Base-by-base conservation (phyloP, 2,329 filamentous ascomycete species). In the Rachicladosporium sp. region DNA sequence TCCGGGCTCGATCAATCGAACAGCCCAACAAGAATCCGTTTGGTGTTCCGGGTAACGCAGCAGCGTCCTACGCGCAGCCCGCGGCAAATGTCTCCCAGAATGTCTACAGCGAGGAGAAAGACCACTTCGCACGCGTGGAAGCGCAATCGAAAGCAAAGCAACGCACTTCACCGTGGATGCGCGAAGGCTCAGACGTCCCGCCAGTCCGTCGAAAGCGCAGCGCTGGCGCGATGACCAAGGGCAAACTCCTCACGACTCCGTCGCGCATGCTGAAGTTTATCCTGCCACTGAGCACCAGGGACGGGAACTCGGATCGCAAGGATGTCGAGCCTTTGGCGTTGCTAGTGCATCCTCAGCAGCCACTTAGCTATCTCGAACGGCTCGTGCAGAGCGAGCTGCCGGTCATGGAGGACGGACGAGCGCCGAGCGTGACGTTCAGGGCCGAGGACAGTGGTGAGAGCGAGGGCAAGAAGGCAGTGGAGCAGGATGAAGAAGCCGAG, bases 351-450 rank as follows among this genome's bases (percentile, higher is more conserved):
- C 87, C 88, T 0, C 84, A 93, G 46, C 88, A 95, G 55, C 88
- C 88, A 0, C 70, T 95, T 3, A 93, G 85, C 6, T 93, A 94
- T 58, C 76, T 94, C 32, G 85, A 93, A 58, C 76, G 85, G 6
- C 67, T 95, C 3, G 88, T 95, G 35, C 88, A 94, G 55, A 82
- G 85, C 38, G 88, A 94, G 59, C 68, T 94, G 0, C 83, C 85
- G 0, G 74, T 76, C 0, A 67, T 72, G 29, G 72, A 73, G 41
- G 61, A 77, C 35, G 74, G 80, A 6, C 73, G 76, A 5, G 71
- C 83, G 1, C 85, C 86, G 0, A 73, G 70, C 29, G 73, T 94
- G 1, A 76, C 79, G 30, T 95, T 95, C 55, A 74, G 83, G 23
- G 87, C 87, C 8, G 78, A 89, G 49, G 82, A 86, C 44, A 73